These are phyloP conservation scores for Coemansia sp. DNA, from an alignment of 192 early-diverging fungal species.

Conservation along the genomic window DNA sequence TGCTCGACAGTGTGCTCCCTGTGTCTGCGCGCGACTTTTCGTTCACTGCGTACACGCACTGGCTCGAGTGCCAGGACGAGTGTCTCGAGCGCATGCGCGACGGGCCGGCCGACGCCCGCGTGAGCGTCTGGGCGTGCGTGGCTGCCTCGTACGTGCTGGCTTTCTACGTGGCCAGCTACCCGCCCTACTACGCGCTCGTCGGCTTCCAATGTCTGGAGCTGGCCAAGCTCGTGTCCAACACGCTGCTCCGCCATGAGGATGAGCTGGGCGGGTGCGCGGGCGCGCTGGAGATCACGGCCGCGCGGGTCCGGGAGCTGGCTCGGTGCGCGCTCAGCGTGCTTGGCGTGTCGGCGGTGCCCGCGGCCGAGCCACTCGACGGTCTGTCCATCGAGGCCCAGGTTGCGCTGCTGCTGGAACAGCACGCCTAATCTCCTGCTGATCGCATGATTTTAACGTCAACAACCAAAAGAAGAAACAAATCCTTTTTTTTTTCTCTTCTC, in stretches of 20 bases:
- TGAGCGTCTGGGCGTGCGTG: constrained; percentile 22
- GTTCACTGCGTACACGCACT: constrained; percentile 39
- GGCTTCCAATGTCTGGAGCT: constrained; percentile 32
- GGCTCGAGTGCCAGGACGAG: constrained; percentile 49
- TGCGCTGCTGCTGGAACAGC: background rate
- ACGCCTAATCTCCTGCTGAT: too few relatives aligned
- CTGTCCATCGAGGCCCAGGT: background rate
- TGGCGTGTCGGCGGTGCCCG: background rate
- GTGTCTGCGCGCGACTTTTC: constrained; percentile 16
- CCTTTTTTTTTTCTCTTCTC: constrained; percentile 1
- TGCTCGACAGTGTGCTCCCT: constrained; percentile 1
- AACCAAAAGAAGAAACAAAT: background rate
- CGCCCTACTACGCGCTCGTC: constrained; percentile 18
- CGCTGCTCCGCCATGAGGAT: background rate
- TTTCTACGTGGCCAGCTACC: constrained; percentile 25
- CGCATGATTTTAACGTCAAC: constrained; percentile 2
- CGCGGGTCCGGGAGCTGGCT: background rate
- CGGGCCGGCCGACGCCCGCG: background rate
- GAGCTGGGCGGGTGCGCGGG: too few relatives aligned
- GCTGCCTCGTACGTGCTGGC: constrained; percentile 35
- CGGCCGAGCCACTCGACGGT: background rate
- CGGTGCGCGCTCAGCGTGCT: background rate
- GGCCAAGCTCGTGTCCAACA: constrained; percentile 28
- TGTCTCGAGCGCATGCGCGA: constrained; percentile 16
- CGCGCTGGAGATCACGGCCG: background rate